Conservation (phyloP, 441 rosid species). For the Pelargonium citronellum region DNA sequence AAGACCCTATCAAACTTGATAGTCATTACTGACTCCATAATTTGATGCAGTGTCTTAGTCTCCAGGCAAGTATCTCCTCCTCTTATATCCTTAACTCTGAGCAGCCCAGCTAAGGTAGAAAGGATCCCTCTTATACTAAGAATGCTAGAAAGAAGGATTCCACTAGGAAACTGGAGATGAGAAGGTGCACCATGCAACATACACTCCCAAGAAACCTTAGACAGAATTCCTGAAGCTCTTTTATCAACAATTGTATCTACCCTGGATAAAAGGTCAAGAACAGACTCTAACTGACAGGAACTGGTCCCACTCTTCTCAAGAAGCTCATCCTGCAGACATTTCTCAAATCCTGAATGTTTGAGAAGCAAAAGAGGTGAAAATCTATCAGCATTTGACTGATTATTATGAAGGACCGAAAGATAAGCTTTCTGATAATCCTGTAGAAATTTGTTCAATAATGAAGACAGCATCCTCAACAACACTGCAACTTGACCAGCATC, state of each 20-base stretch:
- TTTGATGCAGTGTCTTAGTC: constrained; percentile 42
- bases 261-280: constrained; percentile 48
- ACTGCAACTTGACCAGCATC: constrained; percentile 49
- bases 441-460: constrained; percentile 56
- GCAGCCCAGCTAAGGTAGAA: constrained; percentile 52
- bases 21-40: constrained; percentile 62
- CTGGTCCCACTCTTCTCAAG: constrained; percentile 56
- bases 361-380: constrained; percentile 72
- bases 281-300: constrained; percentile 54
- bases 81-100: constrained; percentile 44
- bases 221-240: constrained; percentile 54
- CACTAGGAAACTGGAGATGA: constrained; percentile 57
- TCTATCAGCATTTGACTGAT: constrained; percentile 36
- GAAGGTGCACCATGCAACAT: constrained; percentile 92
- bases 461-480: constrained; percentile 57
- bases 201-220: constrained; percentile 77
- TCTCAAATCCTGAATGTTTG: constrained; percentile 70
- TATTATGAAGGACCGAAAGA: constrained; percentile 52
- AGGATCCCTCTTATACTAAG: constrained; percentile 67
- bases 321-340: constrained; percentile 59
- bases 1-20: constrained; percentile 80
- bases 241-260: constrained; percentile 58
- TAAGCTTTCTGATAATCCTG: constrained; percentile 66
- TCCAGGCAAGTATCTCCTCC: constrained; percentile 40
- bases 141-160: constrained; percentile 68